Conservation (phyloP, 441 rosid species). For the Corymbia calophylla region DNA sequence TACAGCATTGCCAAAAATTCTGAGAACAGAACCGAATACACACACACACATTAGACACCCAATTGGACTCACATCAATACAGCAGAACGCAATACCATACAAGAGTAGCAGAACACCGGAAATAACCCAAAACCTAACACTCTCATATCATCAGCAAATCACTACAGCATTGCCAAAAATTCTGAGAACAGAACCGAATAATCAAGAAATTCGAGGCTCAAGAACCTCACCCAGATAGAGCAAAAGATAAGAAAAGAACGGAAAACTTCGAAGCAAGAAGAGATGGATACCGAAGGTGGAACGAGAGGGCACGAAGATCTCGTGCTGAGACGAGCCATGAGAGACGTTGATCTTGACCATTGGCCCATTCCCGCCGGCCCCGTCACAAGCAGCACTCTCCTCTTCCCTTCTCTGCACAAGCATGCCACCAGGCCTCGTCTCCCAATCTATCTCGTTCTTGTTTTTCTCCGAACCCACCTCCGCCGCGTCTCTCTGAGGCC, state of each 20-base stretch:
- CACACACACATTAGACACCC: background rate
- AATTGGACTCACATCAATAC: background rate
- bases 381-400: background rate
- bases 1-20: background rate
- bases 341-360: conserved; percentile 33
- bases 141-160: background rate
- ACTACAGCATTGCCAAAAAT: background rate
- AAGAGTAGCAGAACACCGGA: background rate
- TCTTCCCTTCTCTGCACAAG: conserved; percentile 51
- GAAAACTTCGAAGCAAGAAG: background rate
- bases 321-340: conserved; percentile 37
- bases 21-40: background rate
- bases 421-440: conserved; percentile 47
- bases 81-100: background rate
- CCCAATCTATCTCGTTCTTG: conserved; percentile 14
- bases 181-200: background rate
- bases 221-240: background rate
- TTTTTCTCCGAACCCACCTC: background rate
- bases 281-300: conserved; percentile 51
- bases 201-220: background rate
- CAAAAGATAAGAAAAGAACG: background rate
- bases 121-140: background rate
- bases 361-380: conserved; percentile 8
- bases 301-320: conserved; percentile 37
- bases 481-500: background rate